Conservation (phyloP, 2,329 filamentous ascomycete genomes). For the Colletotrichum lini region DNA sequence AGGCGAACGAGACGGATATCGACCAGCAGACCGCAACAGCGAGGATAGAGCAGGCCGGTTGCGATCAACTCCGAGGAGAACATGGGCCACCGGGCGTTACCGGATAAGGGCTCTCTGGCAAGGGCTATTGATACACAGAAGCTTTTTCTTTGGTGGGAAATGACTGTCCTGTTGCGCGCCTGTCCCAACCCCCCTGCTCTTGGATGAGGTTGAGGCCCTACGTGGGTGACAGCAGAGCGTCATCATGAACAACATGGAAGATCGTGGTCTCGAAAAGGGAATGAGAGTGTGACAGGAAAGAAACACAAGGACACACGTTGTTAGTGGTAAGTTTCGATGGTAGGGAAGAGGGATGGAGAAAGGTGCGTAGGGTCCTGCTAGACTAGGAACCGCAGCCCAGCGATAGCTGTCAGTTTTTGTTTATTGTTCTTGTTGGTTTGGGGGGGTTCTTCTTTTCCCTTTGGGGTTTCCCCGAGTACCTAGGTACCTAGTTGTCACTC, state of each 20-base stretch:
- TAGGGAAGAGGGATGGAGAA: constrained; percentile 28
- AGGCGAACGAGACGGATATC: constrained; percentile 14
- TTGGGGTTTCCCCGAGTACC: too few relatives aligned
- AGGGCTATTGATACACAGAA: constrained; percentile 45
- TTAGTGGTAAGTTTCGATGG: background rate
- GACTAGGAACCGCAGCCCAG: constrained; percentile 26
- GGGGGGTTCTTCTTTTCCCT: background rate
- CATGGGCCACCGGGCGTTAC: constrained; percentile 31
- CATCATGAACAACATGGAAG: constrained; percentile 35
- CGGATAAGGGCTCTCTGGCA: constrained; percentile 45
- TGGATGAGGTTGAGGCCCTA: constrained; percentile 1
- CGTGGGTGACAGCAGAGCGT: constrained; percentile 15
- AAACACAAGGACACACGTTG: constrained; percentile 17
- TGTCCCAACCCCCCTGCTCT: background rate
- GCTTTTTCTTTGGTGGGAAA: background rate
- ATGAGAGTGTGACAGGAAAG: constrained; percentile 2
- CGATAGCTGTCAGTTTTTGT: constrained; percentile 1
- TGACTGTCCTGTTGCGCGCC: background rate
- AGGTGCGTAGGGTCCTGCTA: constrained; percentile 26
- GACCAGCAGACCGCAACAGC: constrained; percentile 2
- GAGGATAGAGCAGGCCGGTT: constrained; percentile 27
- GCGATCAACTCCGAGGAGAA: constrained; percentile 34
- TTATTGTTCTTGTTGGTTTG: too few relatives aligned
- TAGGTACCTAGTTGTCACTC: too few relatives aligned
- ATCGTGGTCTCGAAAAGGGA: constrained; percentile 10